Conservation (phyloP, 805 yeast species). For the Wickerhamomyces strasburgensis region DNA sequence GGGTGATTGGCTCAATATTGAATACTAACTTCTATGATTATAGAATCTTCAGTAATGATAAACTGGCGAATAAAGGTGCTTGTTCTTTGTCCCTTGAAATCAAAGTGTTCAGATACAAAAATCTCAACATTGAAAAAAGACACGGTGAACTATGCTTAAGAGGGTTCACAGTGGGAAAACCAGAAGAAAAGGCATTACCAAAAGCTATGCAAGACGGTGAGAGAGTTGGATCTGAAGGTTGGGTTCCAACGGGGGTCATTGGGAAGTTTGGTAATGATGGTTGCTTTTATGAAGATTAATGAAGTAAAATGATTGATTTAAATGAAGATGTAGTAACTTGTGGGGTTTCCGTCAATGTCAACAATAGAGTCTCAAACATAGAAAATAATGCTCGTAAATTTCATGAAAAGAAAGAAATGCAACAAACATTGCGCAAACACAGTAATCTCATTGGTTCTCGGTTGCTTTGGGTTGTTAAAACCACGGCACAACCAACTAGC, state of each 20-base stretch:
- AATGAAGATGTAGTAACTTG: too few species aligned
- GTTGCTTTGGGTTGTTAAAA: too few species aligned
- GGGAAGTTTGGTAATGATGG: conserved; percentile 72
- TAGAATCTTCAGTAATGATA: conserved; percentile 37
- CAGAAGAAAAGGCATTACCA: conserved; percentile 26
- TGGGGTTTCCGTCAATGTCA: too few species aligned
- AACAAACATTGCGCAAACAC: too few species aligned
- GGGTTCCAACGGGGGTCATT: conserved; percentile 44
- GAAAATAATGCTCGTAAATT: too few species aligned
- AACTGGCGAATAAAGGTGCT: conserved; percentile 46
- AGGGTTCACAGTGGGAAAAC: conserved; percentile 65
- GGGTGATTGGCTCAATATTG: conserved; percentile 53
- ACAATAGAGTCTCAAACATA: too few species aligned
- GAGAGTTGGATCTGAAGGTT: conserved; percentile 41
- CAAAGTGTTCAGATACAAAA: conserved; percentile 38
- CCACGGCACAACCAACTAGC: too few species aligned
- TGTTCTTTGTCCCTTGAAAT: conserved; percentile 56
- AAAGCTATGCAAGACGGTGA: conserved; percentile 29
- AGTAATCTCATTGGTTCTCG: too few species aligned
- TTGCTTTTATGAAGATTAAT: conserved; percentile 51
- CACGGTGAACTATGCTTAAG: conserved; percentile 52
- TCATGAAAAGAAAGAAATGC: too few species aligned
- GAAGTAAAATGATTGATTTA: too few species aligned
- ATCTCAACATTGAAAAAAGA: conserved; percentile 30
- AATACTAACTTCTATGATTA: conserved; percentile 60